Evolutionary conservation across 495 filamentous ascomycete species (phyloP), one percentile per base, ranked within the genome.

Genomic region (Aspergillus sparsus): DNA sequence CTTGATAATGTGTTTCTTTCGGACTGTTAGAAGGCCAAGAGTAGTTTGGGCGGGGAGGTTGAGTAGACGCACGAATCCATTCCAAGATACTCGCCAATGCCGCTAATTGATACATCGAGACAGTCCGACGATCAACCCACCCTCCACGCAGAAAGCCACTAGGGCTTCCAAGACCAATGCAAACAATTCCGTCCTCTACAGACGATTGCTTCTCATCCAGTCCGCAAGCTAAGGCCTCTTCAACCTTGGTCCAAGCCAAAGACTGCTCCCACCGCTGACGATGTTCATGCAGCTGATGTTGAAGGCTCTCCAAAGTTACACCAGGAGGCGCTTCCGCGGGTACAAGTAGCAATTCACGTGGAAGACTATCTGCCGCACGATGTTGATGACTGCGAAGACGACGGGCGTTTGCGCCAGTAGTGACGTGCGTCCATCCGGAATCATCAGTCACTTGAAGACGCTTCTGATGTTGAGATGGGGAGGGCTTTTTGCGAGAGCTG

Each of bases 381-480:
- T 27, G 21, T 27, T 27, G 21, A n/a, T 61, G 36, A 36, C 34
- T 42, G 35, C 21, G 54, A 33, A 57, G 55, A 15, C 68, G 67
- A 21, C 63, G 64, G 46, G 68, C 68, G 47, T 63, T 62, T 12
- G 66, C 66, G 56, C 44, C 58, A 31, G 67, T 75, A 45, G 76
- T 70, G 62, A 85, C 75, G 67, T 85, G 82, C 34, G 82, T 83
- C 83, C 83, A 86, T 72, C 83, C 82, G 36, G 80, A 70, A 33
- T 72, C 60, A 66, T 78, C 80, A 46, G 74, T 77, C 53, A 84
- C 62, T 71, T 79, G 59, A 52, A 74, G 68, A 34, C 76, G 72
- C 64, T 85, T 84, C 52, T 73, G 62, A 32, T 50, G 32, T 61
- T 63, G 53, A 62, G 49, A 21, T 61, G 68, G n/a, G 36, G 57